Percentiles rank a stretch among this genome's conserved stretches.
These are phyloP conservation scores for Colletotrichum sp. DNA, from an alignment of 2,329 filamentous ascomycete species.

Conservation along the genomic window DNA sequence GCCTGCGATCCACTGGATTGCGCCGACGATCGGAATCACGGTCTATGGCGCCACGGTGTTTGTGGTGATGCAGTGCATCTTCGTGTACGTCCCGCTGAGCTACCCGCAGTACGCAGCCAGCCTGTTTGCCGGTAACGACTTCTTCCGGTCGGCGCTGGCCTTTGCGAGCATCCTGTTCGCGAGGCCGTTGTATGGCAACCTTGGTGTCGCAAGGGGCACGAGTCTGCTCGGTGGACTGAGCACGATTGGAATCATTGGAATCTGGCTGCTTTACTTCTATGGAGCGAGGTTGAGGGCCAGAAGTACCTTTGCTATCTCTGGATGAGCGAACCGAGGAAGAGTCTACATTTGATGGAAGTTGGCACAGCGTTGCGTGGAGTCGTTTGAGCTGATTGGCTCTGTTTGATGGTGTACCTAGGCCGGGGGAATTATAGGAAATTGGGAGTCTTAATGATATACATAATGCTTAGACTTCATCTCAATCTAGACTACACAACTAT, in stretches of 20 bases:
- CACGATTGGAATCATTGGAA: constrained; percentile 59
- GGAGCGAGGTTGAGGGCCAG: constrained; percentile 59
- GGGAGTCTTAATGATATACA: neutral
- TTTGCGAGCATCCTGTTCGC: constrained; percentile 66
- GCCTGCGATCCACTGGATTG: constrained; percentile 58
- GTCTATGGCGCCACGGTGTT: constrained; percentile 59
- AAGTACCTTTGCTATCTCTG: constrained; percentile 60
- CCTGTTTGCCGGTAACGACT: constrained; percentile 66
- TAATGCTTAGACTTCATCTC: neutral
- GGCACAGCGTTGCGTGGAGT: neutral
- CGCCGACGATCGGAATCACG: constrained; percentile 61
- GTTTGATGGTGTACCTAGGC: neutral
- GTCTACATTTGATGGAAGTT: neutral
- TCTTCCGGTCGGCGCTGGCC: constrained; percentile 62
- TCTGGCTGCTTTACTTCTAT: constrained; percentile 64
- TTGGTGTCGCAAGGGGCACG: constrained; percentile 63
- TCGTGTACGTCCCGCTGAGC: constrained; percentile 61
- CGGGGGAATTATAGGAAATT: neutral
- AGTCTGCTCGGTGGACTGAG: constrained; percentile 62
- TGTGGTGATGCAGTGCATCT: constrained; percentile 64
- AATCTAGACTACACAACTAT: neutral
- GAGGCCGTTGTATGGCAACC: constrained; percentile 61
- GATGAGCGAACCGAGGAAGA: neutral
- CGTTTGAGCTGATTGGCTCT: neutral
- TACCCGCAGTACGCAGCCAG: constrained; percentile 63